These are phyloP conservation scores for Syzygium jambos DNA, from an alignment of 345 rosid genomes.

Conservation along the genomic window DNA sequence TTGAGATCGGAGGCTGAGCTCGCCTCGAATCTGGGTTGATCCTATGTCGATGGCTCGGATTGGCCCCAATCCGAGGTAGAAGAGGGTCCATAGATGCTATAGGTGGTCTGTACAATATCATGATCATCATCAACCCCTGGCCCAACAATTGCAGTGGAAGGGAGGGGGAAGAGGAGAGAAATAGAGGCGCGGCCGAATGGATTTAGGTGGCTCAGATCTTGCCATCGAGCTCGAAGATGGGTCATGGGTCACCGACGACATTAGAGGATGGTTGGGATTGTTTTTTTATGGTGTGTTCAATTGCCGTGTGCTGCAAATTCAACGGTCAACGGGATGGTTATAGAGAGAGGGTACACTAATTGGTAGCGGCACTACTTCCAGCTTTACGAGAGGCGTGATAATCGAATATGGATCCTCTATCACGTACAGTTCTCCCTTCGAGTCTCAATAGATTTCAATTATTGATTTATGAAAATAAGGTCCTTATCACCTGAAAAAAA, in stretches of 20 bases:
- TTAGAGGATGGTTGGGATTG: neutral
- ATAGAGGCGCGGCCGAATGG: neutral
- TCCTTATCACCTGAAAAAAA: neutral
- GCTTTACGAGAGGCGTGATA: accelerated
- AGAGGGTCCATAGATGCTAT: too few species aligned
- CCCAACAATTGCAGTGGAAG: too few species aligned
- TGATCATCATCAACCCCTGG: too few species aligned
- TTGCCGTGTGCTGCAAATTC: neutral
- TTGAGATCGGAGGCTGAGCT: too few species aligned
- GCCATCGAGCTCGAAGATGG: too few species aligned
- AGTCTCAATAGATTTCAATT: neutral
- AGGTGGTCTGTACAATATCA: too few species aligned
- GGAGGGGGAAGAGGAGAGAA: neutral
- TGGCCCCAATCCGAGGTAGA: too few species aligned
- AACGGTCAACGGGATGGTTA: neutral
- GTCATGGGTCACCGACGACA: neutral
- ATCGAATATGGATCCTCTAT: accelerated
- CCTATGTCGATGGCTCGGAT: too few species aligned
- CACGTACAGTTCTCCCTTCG: accelerated
- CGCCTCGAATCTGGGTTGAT: too few species aligned
- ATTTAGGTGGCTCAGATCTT: neutral
- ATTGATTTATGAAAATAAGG: neutral
- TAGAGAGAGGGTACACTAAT: neutral
- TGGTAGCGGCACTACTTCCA: accelerated
- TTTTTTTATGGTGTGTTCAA: accelerated